These are phyloP conservation scores for Scutellaria minor DNA, from an alignment of 257 asterid species.

Conservation along the genomic window DNA sequence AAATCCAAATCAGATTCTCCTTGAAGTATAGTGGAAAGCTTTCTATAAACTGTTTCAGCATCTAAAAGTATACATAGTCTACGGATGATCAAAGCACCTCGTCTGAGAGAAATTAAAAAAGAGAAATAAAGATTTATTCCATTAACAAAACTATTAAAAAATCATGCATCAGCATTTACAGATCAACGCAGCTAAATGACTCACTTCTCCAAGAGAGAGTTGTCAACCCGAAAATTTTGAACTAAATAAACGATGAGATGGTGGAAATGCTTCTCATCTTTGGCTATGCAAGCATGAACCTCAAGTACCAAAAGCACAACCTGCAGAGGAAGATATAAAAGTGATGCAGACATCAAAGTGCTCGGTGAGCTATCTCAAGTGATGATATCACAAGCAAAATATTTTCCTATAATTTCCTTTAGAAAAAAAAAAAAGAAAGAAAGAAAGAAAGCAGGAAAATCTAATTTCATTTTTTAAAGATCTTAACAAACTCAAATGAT, in stretches of 20 bases:
- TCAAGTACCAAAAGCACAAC: constrained; percentile 97
- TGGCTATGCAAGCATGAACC: constrained; percentile 97
- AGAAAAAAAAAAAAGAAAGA: no score
- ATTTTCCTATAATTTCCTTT: neutral
- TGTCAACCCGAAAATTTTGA: constrained; percentile 74
- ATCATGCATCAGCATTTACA: constrained; percentile 19
- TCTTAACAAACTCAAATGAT: neutral
- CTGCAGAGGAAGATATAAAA: constrained; percentile 44
- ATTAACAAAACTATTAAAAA: constrained; percentile 21
- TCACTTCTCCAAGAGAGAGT: constrained; percentile 94
- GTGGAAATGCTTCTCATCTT: constrained; percentile 79
- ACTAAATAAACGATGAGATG: constrained; percentile 77
- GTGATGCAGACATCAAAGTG: neutral
- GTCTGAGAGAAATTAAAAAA: constrained; percentile 53
- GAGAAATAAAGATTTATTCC: constrained; percentile 26
- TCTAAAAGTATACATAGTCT: constrained; percentile 91
- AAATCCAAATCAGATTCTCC: constrained; percentile 91
- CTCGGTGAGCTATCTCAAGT: neutral
- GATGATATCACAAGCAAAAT: neutral
- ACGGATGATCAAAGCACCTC: constrained; percentile 93
- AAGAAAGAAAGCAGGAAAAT: neutral
- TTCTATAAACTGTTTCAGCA: constrained; percentile 88
- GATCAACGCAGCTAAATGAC: constrained; percentile 30
- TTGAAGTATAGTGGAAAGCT: constrained; percentile 84
- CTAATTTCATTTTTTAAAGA: neutral